These are phyloP conservation scores for Globisporangium cystogenes DNA, from an alignment of 352 stramenopile species.

Conservation along the genomic window DNA sequence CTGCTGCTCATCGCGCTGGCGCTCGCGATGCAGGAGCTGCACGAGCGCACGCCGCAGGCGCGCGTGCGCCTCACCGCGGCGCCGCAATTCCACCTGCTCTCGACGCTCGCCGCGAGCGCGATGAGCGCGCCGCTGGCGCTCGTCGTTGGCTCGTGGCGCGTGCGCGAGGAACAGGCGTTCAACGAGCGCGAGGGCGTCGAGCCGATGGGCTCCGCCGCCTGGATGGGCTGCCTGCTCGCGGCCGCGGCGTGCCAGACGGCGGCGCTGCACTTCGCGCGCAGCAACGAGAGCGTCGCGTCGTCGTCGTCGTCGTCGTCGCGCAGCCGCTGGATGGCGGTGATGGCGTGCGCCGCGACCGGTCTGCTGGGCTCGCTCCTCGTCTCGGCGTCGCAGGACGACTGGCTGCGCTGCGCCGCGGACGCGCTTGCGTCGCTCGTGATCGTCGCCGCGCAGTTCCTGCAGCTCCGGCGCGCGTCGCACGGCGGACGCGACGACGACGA, in stretches of 20 bases:
- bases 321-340: constrained; percentile 24
- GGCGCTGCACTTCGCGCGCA: constrained; percentile 17
- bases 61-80: constrained; percentile 17
- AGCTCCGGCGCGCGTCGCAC: constrained; percentile 19
- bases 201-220: constrained; percentile 1
- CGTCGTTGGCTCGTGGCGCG: constrained; percentile 12
- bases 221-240: constrained; percentile 8
- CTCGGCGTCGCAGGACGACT: constrained; percentile 36
- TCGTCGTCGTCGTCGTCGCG: no score
- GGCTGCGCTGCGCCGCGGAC: constrained; percentile 40
- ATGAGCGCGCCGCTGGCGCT: constrained; percentile 27
- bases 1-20: constrained; percentile 37
- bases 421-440: constrained; percentile 35
- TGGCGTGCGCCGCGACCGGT: constrained; percentile 34
- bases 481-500: constrained; percentile 18
- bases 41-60: constrained; percentile 19
- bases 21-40: constrained; percentile 27
- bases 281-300: constrained; percentile 16
- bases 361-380: constrained; percentile 32
- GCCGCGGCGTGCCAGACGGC: constrained; percentile 10
- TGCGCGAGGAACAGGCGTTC: constrained; percentile 10
- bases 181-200: constrained; percentile 9
- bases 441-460: constrained; percentile 37
- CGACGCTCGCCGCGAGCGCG: constrained; percentile 22
- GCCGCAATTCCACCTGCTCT: constrained; percentile 35